Base-by-base conservation (phyloP, 352 stramenopile genomes). In the Peronospora farinosa region DNA sequence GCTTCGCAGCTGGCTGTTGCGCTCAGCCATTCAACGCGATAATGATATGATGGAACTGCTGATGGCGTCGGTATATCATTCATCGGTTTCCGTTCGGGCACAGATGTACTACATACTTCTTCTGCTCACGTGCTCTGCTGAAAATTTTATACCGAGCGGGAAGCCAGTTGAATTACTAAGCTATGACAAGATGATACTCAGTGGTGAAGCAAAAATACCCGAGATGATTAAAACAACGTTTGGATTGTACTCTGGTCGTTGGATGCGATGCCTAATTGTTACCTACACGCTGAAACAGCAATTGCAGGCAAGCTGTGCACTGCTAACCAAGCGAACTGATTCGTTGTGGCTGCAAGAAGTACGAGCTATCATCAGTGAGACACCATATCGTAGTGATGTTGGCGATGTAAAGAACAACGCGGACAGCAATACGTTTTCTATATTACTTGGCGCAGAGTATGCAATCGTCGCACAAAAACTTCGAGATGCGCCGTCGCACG, bases 51-150 rank as follows among this genome's bases (percentile, higher is more conserved):
- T 81, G 41, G 4, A 41, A 1, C 25, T 67, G 38, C 11, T 81
- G 3, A 40, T 69, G 10, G 48, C 68, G 12, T 61, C 71, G n/a
- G 47, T 77, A 23, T 86, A 82, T 31, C 65, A 83, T 37, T 7
- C 56, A 7, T 60, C 53, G 0, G 36, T 59, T 2, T 58, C 17
- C 0, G 65, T 88, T 48, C 77, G 77, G 12, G 61, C 72, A 30
- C 60, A 75, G 27, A 68, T 84, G 62, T 89, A 77, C 56, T 81
- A 78, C 37, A 65, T 86, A 27, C 13, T 86, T 13, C 36, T 89
- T 15, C 39, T 80, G 21, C 42, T 89, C 37, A 80, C 73, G 9
- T 85, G 78, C 44, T 68, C 67, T 1, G 13, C 36, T 8, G 78
- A 89, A 15, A 70, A 60, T 54, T 74, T 81, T 47, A 44, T 67